A percentile compares a stretch with the other conserved stretches of the same genome.
Conservation (phyloP, 2,329 filamentous ascomycete species). For the Fusarium nanum region DNA sequence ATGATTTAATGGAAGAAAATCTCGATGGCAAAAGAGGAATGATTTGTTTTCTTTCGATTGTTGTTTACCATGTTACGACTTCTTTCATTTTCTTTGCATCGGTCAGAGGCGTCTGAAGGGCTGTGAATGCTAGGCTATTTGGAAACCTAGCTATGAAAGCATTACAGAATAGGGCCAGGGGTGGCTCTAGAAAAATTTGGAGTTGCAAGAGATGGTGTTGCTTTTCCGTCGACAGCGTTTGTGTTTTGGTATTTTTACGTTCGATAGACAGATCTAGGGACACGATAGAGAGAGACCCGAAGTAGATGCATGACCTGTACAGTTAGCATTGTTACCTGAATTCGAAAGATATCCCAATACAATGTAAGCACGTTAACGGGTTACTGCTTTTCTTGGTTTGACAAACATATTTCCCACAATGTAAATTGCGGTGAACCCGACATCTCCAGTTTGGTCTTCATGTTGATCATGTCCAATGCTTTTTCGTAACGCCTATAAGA, state of each 20-base stretch:
- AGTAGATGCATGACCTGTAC: constrained; percentile 34
- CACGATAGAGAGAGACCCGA: constrained; percentile 32
- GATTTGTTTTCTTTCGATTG: constrained; percentile 30
- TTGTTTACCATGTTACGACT: constrained; percentile 34
- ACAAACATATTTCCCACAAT: constrained; percentile 10
- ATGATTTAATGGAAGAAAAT: constrained; percentile 36
- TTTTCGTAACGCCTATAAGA: constrained; percentile 23
- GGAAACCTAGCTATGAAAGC: constrained; percentile 13
- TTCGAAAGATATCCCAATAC: constrained; percentile 13
- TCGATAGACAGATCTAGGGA: constrained; percentile 30
- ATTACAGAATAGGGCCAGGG: constrained; percentile 23
- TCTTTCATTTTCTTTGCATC: constrained; percentile 26
- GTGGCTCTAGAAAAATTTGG: constrained; percentile 31
- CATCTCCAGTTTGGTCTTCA: constrained; percentile 9
- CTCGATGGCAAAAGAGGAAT: constrained; percentile 29
- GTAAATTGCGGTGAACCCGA: constrained; percentile 15
- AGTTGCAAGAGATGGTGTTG: constrained; percentile 29
- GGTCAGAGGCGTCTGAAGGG: constrained; percentile 36
- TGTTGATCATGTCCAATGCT: constrained; percentile 1
- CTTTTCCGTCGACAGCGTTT: constrained; percentile 25
- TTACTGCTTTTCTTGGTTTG: constrained; percentile 15
- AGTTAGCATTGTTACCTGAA: constrained; percentile 34
- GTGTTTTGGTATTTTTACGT: constrained; percentile 21
- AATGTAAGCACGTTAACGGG: constrained; percentile 10
- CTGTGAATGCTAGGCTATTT: constrained; percentile 20